Evolutionary conservation across 495 filamentous ascomycete species (phyloP).

Genomic region (Hypoxylon trugodes): DNA sequence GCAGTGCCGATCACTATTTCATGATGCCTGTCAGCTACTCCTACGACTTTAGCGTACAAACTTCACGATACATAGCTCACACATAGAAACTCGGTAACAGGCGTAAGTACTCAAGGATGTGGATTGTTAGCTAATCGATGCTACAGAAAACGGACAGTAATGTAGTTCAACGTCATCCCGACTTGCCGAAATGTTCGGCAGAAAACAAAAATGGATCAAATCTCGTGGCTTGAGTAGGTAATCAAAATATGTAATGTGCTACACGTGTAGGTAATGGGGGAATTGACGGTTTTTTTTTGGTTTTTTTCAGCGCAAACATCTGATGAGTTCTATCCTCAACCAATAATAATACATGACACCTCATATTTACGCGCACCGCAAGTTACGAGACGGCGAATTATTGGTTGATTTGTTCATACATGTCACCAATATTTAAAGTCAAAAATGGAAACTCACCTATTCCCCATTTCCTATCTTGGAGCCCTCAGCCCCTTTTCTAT

Average conservation of each 20-base stretch:
- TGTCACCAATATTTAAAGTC: neutral
- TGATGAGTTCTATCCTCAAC: neutral
- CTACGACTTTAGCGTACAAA: neutral
- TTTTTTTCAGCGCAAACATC: no score
- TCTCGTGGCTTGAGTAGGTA: conserved; percentile 11
- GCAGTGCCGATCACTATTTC: conserved; percentile 32
- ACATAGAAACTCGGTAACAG: neutral
- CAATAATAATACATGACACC: conserved; percentile 3
- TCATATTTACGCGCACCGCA: neutral
- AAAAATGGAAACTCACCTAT: neutral
- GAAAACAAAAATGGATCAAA: neutral
- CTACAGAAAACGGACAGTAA: conserved; percentile 1
- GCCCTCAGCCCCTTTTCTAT: conserved; percentile 20
- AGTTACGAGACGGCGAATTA: neutral
- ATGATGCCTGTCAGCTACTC: conserved; percentile 13
- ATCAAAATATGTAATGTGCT: conserved; percentile 2
- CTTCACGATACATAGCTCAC: conserved; percentile 3
- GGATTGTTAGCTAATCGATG: conserved; percentile 15
- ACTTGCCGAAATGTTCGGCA: conserved; percentile 13
- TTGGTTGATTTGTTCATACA: neutral
- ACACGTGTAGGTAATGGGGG: no score
- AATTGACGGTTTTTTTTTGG: no score
- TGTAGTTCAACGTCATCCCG: conserved; percentile 35
- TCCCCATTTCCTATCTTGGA: neutral
- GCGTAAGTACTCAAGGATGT: neutral